Conservation (phyloP, 2,329 filamentous ascomycete genomes). For the Xylaria sp. region DNA sequence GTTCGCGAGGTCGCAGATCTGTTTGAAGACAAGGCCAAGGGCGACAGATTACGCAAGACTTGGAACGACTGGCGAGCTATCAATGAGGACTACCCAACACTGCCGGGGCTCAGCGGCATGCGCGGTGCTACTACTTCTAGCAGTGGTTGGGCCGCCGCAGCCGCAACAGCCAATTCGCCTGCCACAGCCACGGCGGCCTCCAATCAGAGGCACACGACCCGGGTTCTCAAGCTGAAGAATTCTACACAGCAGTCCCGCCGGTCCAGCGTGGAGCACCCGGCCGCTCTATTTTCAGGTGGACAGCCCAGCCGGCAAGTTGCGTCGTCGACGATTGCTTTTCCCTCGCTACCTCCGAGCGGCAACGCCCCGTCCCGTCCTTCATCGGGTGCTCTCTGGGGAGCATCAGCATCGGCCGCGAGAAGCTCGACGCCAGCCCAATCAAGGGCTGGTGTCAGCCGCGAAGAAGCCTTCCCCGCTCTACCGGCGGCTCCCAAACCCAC, state of each 20-base stretch:
- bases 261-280: conserved; percentile 47
- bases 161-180: conserved; percentile 60
- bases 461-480: conserved; percentile 83
- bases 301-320: conserved; percentile 31
- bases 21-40: conserved; percentile 84
- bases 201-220: conserved; percentile 62
- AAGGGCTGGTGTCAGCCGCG: conserved; percentile 47
- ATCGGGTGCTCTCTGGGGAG: conserved; percentile 42
- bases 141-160: conserved; percentile 70
- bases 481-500: conserved; percentile 78
- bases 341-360: conserved; percentile 45
- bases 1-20: conserved; percentile 92
- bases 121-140: conserved; percentile 68
- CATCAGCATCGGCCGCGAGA: conserved; percentile 30
- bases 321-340: conserved; percentile 44
- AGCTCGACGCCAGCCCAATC: conserved; percentile 32
- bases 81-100: conserved; percentile 92
- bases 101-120: conserved; percentile 79
- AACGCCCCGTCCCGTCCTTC: conserved; percentile 36
- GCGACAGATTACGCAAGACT: conserved; percentile 78
- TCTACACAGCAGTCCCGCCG: conserved; percentile 54
- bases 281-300: conserved; percentile 32
- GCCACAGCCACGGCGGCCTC: conserved; percentile 53
- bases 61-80: conserved; percentile 97
- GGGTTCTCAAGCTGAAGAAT: conserved; percentile 70